Evolutionary conservation across 371 early-diverging fungal species (phyloP), one percentile per base, ranked within the genome.

Genomic region (Quaeritorhiza haematococci): DNA sequence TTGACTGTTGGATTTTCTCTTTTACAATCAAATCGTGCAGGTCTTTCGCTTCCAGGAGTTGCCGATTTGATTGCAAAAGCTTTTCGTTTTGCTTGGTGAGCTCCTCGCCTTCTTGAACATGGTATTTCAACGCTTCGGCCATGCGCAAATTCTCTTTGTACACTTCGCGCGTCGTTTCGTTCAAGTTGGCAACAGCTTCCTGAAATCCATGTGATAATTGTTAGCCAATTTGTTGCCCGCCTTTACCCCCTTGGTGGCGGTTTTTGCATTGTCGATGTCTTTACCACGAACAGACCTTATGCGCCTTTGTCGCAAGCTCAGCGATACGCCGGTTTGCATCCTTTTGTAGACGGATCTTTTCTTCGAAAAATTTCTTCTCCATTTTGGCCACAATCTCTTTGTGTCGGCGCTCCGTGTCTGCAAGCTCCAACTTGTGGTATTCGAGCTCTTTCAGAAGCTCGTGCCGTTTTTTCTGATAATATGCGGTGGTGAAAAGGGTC

Each of bases 141-240:
- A 80, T 72, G 6, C 75, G 64, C 1, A 78, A 53, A 60, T 80
- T 80, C 53, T 80, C 78, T 54, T 70, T 68, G 62, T 69, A 80
- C 10, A 80, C 75, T 26, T 78, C 75, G 54, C 76, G 74, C 21
- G 75, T 74, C 8, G 80, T 78, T 23, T 78, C 71, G 24, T 70
- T 66, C 27, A 80, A 63, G 45, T 74, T 73, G 10, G 54, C 48
- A 3, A 80, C 72, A 4, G 80, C 80, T 61, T 80, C 80, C 65
- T 73, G 51, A 13, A 1, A 15, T 23, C 8, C 51, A 54, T 45
- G 33, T 46, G 24, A 46, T n/a, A n/a, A n/a, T n/a, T n/a, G n/a
- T n/a, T n/a, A n/a, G n/a, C n/a, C n/a, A n/a, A n/a, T n/a, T n/a
- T 15, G 15, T 50, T 35, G 1, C 1, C 1, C 26, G 13, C 17